These are phyloP conservation scores for Skeletonema marinoi DNA, from an alignment of 108 stramenopile genomes.

Conservation along the genomic window DNA sequence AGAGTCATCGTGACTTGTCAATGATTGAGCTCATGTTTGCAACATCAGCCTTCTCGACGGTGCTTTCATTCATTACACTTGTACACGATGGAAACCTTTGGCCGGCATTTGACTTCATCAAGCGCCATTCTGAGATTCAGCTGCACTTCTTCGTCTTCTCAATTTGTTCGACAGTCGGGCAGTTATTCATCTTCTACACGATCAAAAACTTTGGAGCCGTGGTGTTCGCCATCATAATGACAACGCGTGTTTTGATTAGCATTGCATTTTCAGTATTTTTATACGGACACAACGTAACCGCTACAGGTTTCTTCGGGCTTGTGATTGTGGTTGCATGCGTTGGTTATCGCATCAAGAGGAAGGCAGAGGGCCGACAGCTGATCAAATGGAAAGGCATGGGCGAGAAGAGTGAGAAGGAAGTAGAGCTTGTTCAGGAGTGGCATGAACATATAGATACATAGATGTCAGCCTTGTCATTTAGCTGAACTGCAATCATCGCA, in stretches of 20 bases:
- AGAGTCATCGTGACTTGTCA: slow-evolving; percentile 85
- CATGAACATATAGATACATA: slow-evolving; percentile 88
- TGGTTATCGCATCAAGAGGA: slow-evolving; percentile 91
- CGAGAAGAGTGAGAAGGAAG: slow-evolving; percentile 77
- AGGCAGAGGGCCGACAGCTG: slow-evolving; percentile 87
- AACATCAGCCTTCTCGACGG: slow-evolving; percentile 94
- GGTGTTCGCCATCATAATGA: slow-evolving; percentile 99
- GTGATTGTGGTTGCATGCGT: slow-evolving; percentile 91
- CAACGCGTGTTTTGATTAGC: slow-evolving; percentile 90
- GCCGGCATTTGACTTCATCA: slow-evolving; percentile 85
- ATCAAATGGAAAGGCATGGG: slow-evolving; percentile 90
- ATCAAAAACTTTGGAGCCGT: slow-evolving; percentile 98
- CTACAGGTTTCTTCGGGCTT: slow-evolving; percentile 88
- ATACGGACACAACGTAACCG: slow-evolving; percentile 90
- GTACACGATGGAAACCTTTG: slow-evolving; percentile 93
- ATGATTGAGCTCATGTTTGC: slow-evolving; percentile 99
- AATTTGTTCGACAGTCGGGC: slow-evolving; percentile 94
- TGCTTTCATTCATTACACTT: slow-evolving; percentile 91
- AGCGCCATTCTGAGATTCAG: slow-evolving; percentile 93
- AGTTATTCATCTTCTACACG: slow-evolving; percentile 96
- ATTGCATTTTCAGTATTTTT: slow-evolving; percentile 92
- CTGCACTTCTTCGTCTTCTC: slow-evolving; percentile 96
- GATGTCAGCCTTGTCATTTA: neutral
- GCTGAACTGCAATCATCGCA: too few relatives aligned
- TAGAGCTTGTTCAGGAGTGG: slow-evolving; percentile 91